Evolutionary conservation across 495 filamentous ascomycete species (phyloP).

Genomic region (Cercophora samala): DNA sequence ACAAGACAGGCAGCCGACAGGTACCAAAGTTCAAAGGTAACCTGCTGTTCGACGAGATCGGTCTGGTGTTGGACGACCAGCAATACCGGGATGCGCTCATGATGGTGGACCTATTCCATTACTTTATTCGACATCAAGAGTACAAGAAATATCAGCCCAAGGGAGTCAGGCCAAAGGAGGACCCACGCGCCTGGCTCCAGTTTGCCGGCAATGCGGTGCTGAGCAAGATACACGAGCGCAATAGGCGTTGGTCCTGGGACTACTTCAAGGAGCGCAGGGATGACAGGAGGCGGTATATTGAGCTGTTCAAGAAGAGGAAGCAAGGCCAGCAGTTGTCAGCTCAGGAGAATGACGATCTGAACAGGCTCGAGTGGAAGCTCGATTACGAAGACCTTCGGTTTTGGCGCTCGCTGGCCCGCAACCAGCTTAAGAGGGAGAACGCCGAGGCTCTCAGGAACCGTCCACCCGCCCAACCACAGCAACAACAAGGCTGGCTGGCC

Average conservation of each 20-base stretch:
- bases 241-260: conserved; percentile 87
- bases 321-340: conserved; percentile 67
- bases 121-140: conserved; percentile 95
- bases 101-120: conserved; percentile 98
- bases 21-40: conserved; percentile 85
- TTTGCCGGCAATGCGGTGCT: conserved; percentile 88
- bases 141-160: conserved; percentile 93
- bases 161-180: conserved; percentile 74
- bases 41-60: conserved; percentile 90
- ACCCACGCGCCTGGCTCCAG: conserved; percentile 84
- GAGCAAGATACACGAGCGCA: conserved; percentile 89
- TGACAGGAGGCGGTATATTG: conserved; percentile 83
- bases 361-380: conserved; percentile 78
- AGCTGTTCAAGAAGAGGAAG: conserved; percentile 90
- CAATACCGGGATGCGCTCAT: conserved; percentile 96
- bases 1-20: conserved; percentile 80
- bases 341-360: conserved; percentile 67
- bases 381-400: conserved; percentile 95
- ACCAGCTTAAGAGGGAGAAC: conserved; percentile 92
- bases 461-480: conserved; percentile 40
- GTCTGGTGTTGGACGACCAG: conserved; percentile 90
- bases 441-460: conserved; percentile 62
- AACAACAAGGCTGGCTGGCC: conserved; percentile 74
- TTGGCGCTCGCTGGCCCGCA: conserved; percentile 90
- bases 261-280: conserved; percentile 91